Evolutionary conservation across 2,329 filamentous ascomycete genomes (phyloP), one percentile per base, ranked within the genome.

Genomic region (Claviceps lovelessii): DNA sequence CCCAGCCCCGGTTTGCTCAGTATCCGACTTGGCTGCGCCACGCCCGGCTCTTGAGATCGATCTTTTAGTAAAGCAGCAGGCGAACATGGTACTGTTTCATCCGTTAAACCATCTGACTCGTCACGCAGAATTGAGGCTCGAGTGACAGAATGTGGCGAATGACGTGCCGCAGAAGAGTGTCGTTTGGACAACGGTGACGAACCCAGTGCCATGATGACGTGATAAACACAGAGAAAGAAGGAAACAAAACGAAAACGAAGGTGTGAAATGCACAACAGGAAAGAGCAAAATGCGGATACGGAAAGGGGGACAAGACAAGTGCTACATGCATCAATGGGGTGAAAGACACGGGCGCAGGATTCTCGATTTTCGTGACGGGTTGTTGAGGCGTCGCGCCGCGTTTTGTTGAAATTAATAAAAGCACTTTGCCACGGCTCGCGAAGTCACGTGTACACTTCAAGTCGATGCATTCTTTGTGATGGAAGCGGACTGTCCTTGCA

Each of bases 1-100:
- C 28, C 58, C 37, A 74, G 66, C 3, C 65, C 65, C 0, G 70
- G 68, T 4, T 70, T 70, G 51, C 69, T 67, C 23, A 77, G 64
- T 17, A 78, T 64, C 57, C 79, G 75, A 1, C 74, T 77, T 0
- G 74, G 68, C 57, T 77, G 74, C 31, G 75, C 77, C 13, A 48
- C 28, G 4, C 59, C 44, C 29, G 39, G 62, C 28, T 63, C 59
- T 41, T 11, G 45, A 7, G 51, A 55, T 50, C 61, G 58, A 45
- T 63, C 65, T 41, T 62, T 63, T 31, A 69, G 59, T 44, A 72
- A 66, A 19, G 66, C 67, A 13, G 68, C 64, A 0, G 72, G 72
- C 5, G 71, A 73, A 63, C 69, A 72, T 41, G 72, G 72, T 23
- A 75, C 70, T n/a, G 75, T 78, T 52, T 72, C 72, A 17, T 63